phyloP scores from a whole-genome alignment of 805 yeast species.

The Yamadazyma sp. region DNA sequence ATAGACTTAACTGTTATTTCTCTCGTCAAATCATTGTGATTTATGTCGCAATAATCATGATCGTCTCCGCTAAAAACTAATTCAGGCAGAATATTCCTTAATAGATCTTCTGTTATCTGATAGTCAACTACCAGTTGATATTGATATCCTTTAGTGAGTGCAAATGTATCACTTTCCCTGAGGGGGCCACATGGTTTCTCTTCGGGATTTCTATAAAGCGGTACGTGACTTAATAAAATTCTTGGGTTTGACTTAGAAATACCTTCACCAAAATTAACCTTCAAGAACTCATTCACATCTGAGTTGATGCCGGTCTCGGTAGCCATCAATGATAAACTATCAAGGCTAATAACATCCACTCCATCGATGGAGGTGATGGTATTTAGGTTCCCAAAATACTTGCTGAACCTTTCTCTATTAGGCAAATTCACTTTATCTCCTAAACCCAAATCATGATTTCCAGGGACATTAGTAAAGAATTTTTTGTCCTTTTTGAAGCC shows the following conservation, averaged over 20 bases:
- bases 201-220: conserved; percentile 68
- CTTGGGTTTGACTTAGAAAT: conserved; percentile 45
- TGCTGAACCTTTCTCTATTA: conserved; percentile 29
- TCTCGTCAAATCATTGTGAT: conserved; percentile 45
- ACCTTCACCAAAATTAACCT: conserved; percentile 19
- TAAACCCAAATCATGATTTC: conserved; percentile 96
- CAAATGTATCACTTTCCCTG: conserved; percentile 64
- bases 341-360: conserved; percentile 51
- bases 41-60: conserved; percentile 88
- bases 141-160: conserved; percentile 71
- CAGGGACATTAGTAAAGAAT: conserved; percentile 54
- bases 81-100: conserved; percentile 61
- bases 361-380: conserved; percentile 22
- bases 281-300: conserved; percentile 57
- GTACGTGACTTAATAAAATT: conserved; percentile 81
- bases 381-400: conserved; percentile 36
- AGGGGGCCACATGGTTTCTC: conserved; percentile 66
- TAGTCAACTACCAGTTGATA: conserved; percentile 85
- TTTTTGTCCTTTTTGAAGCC: conserved; percentile 22
- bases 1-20: conserved; percentile 88
- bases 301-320: conserved; percentile 37
- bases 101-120: conserved; percentile 55
- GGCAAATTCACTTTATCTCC: conserved; percentile 60
- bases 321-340: conserved; percentile 78
- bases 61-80: conserved; percentile 90